A percentile compares a stretch with the other conserved stretches of the same genome.
Evolutionary conservation across 2,329 filamentous ascomycete species (phyloP).

Genomic region (Ophiostoma piceae): DNA sequence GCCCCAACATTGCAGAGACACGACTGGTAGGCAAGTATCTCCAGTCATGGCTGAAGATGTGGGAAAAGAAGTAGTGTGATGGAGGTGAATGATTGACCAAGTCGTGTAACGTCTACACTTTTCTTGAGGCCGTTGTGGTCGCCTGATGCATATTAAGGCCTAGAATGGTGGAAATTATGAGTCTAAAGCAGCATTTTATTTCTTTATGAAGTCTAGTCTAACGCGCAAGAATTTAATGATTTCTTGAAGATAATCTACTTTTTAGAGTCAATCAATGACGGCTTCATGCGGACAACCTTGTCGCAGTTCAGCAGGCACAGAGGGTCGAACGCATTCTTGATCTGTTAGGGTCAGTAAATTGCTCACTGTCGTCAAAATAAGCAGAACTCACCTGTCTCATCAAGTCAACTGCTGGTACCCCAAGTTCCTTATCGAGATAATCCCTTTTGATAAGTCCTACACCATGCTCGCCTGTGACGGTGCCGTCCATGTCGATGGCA

Average conservation of each 20-base stretch:
- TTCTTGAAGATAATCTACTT: background rate
- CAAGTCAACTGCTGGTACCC: conserved; percentile 66
- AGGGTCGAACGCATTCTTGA: conserved; percentile 77
- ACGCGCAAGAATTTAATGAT: background rate
- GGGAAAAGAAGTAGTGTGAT: conserved; percentile 20
- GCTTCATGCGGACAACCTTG: conserved; percentile 60
- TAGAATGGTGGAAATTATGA: background rate
- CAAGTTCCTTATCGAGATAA: conserved; percentile 73
- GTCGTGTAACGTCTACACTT: background rate
- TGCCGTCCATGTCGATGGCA: conserved; percentile 78
- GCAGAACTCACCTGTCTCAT: conserved; percentile 59
- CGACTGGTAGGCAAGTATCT: conserved; percentile 24
- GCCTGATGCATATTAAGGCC: background rate
- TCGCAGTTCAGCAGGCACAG: conserved; percentile 64
- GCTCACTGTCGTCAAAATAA: background rate
- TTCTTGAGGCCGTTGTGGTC: background rate
- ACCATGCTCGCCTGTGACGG: conserved; percentile 79
- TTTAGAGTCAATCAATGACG: background rate
- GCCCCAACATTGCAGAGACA: conserved; percentile 22
- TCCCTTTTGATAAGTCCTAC: conserved; percentile 80
- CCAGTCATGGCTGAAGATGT: conserved; percentile 21
- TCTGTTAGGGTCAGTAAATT: conserved; percentile 29
- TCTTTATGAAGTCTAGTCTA: background rate
- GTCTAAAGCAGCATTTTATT: background rate
- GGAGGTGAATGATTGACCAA: background rate